Percentiles rank a stretch among this genome's conserved stretches.
Evolutionary conservation across 2,329 filamentous ascomycete genomes (phyloP).

Genomic region (Trichophyton benhamiae): DNA sequence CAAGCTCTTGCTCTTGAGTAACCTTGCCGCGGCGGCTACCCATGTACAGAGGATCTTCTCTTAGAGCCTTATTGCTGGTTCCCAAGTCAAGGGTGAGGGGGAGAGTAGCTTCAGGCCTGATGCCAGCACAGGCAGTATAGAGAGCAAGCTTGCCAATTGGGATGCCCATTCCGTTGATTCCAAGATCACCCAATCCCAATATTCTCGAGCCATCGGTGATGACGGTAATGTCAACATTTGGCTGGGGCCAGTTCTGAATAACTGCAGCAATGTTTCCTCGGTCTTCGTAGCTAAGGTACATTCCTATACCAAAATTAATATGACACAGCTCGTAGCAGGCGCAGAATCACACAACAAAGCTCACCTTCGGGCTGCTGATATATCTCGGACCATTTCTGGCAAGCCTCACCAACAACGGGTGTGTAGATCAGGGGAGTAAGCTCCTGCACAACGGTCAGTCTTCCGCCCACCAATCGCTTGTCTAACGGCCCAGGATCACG

Average conservation of each 20-base stretch:
- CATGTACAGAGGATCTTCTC: conserved; percentile 80
- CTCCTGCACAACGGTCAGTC: conserved; percentile 22
- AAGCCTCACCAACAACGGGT: conserved; percentile 70
- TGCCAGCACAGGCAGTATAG: conserved; percentile 91
- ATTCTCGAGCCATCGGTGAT: conserved; percentile 92
- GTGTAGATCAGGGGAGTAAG: conserved; percentile 41
- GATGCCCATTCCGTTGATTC: conserved; percentile 95
- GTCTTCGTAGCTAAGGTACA: conserved; percentile 95
- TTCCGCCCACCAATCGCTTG: not conserved
- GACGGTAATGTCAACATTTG: conserved; percentile 85
- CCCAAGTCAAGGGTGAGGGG: conserved; percentile 52
- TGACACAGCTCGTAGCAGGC: not conserved
- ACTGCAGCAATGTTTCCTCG: conserved; percentile 79
- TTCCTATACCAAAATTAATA: conserved; percentile 29
- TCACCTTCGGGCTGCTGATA: conserved; percentile 84
- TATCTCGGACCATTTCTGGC: conserved; percentile 87
- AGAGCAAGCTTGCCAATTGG: conserved; percentile 91
- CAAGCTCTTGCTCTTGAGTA: conserved; percentile 63
- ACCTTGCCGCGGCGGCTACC: conserved; percentile 77
- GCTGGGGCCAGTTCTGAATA: conserved; percentile 83
- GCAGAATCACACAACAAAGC: conserved; percentile 9
- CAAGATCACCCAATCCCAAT: conserved; percentile 82
- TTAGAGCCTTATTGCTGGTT: conserved; percentile 49
- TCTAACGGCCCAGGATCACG: not conserved
- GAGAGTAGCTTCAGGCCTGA: conserved; percentile 61